A percentile compares a stretch with the other conserved stretches of the same genome.
Conservation (phyloP, 306 rosid species). For the Boehmeria nivea region DNA sequence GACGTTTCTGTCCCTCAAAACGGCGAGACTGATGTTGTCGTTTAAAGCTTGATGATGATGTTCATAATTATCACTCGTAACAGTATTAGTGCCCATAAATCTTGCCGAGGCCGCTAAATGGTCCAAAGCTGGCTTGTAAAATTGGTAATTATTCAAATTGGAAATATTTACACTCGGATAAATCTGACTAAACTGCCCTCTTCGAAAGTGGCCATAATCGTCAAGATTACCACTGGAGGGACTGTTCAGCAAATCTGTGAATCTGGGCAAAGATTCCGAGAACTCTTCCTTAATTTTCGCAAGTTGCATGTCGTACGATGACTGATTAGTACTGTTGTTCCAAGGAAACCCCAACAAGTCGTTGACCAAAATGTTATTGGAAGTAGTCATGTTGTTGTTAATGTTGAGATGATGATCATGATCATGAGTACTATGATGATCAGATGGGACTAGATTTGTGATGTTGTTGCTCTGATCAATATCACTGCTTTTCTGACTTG, state of each 20-base stretch:
- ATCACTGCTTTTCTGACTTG: not conserved
- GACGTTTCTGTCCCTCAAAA: conserved; percentile 18
- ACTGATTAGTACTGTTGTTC: conserved; percentile 15
- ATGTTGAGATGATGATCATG: no score
- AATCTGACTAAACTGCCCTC: conserved; percentile 61
- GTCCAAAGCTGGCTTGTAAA: conserved; percentile 35
- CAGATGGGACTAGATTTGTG: not conserved
- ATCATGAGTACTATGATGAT: no score
- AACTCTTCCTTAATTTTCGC: conserved; percentile 43
- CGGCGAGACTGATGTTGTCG: conserved; percentile 16
- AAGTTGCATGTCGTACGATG: conserved; percentile 21
- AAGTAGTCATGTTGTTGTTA: no score
- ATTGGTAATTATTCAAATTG: conserved; percentile 43
- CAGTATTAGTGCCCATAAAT: conserved; percentile 10
- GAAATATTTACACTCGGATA: conserved; percentile 68
- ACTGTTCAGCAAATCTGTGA: conserved; percentile 46
- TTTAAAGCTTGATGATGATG: conserved; percentile 20
- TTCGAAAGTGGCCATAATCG: conserved; percentile 17
- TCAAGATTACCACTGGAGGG: conserved; percentile 25
- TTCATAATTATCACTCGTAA: no score
- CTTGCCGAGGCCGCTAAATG: conserved; percentile 27
- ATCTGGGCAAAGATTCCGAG: conserved; percentile 44
- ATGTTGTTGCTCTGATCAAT: not conserved
- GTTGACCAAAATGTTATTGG: conserved; percentile 9
- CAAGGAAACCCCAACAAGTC: conserved; percentile 20